A percentile compares a stretch with the other conserved stretches of the same genome.
These are phyloP conservation scores for Pseudocercospora fijiensis DNA, from an alignment of 2,329 filamentous ascomycete genomes.

Conservation along the genomic window DNA sequence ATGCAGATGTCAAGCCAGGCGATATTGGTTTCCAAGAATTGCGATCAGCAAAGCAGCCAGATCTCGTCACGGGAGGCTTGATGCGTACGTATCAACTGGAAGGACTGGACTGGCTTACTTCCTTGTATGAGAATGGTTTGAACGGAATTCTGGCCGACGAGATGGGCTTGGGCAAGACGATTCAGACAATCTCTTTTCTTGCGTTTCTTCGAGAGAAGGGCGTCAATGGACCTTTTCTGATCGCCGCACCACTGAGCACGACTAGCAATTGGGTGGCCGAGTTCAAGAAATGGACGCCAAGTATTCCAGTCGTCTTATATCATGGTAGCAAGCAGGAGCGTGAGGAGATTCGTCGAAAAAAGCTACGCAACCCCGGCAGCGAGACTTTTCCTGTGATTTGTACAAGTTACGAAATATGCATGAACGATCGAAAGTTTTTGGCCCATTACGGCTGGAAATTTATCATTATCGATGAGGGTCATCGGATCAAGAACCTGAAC, in stretches of 20 bases:
- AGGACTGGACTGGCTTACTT: constrained; percentile 87
- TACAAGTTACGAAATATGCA: constrained; percentile 94
- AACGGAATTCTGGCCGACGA: constrained; percentile 91
- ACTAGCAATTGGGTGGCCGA: constrained; percentile 96
- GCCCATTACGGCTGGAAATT: constrained; percentile 91
- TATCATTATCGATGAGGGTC: constrained; percentile 96
- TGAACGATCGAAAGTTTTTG: constrained; percentile 80
- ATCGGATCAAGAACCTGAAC: constrained; percentile 95
- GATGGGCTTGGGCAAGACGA: constrained; percentile 91
- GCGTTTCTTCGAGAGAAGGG: constrained; percentile 86
- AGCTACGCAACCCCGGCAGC: constrained; percentile 67
- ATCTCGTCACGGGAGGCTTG: constrained; percentile 77
- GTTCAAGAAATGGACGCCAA: constrained; percentile 85
- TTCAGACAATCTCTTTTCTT: constrained; percentile 85
- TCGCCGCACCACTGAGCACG: constrained; percentile 86
- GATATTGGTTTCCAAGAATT: constrained; percentile 66
- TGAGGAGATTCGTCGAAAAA: constrained; percentile 69
- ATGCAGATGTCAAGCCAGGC: constrained; percentile 58
- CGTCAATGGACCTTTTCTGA: constrained; percentile 83
- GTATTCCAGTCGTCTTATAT: constrained; percentile 84
- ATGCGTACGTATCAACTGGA: constrained; percentile 96
- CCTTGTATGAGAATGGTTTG: constrained; percentile 81
- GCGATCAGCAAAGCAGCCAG: constrained; percentile 79
- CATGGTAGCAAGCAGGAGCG: constrained; percentile 80
- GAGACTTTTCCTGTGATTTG: constrained; percentile 84